Base-by-base conservation (phyloP, 116 monocot genomes). In the Iris pallida region DNA sequence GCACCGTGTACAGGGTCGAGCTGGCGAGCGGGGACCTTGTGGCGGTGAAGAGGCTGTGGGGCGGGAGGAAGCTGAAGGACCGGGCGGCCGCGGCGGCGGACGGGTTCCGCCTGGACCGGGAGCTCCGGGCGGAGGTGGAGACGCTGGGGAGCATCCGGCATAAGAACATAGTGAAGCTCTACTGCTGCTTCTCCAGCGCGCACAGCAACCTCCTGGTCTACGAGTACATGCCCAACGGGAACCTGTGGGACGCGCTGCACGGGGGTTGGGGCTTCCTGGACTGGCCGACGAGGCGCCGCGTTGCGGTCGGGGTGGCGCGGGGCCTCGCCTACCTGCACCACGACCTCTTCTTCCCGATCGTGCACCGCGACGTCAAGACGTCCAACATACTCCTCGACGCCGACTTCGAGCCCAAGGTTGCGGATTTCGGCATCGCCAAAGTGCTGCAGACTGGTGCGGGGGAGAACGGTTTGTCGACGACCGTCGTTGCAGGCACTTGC, bases 91-190 rank as follows among this genome's bases (percentile, higher is more conserved):
- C 30, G 30, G 30, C 30, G 30, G 51, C 60, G 0, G 72, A 71
- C 5, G 63, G 71, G 16, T n/a, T 69, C 47, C 61, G 41, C 68
- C 43, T 84, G 42, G 81, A 86, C 55, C 51, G 83, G 65, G 92
- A 96, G 64, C 82, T 96, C 15, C 65, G 76, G 42, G 75, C 97
- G 9, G 97, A 97, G 60, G 97, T 97, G 0, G 83, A 90, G 75
- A 97, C 87, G 9, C 48, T 97, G 43, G 97, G 92, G 16, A 97
- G 90, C 73, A 90, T 97, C 41, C 55, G 97, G 61, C 97, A 97
- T 73, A 97, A 92, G 81, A 97, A 97, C 87, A 97, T 97, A 1
- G 87, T 97, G 49, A 97, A 97, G 80, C 85, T 97, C 52, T 97
- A 90, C 65, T 97, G 92, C 68, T 97, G 83, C 79, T 90, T 84